These are phyloP conservation scores for Nigrograna mackinnonii DNA, from an alignment of 2,329 filamentous ascomycete species.

Conservation along the genomic window DNA sequence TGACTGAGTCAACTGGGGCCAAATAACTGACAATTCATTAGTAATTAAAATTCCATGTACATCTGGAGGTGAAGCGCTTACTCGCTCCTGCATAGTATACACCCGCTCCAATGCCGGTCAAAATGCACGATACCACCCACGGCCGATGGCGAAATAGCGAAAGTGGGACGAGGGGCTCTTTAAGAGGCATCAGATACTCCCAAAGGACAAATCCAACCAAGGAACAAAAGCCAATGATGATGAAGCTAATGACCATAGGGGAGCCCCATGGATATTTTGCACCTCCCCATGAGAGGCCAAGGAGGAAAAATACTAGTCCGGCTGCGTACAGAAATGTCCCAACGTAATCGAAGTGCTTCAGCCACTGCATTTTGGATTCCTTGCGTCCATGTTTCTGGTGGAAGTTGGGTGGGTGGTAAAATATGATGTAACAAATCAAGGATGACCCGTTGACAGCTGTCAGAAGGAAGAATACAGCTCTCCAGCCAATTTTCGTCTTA, in stretches of 20 bases:
- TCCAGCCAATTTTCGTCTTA: conserved; percentile 35
- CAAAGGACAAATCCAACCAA: not conserved
- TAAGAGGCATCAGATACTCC: too few species aligned
- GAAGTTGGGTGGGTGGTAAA: conserved; percentile 48
- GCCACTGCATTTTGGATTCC: not conserved
- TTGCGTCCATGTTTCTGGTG: conserved; percentile 34
- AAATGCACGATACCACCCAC: too few species aligned
- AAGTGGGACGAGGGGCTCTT: too few species aligned
- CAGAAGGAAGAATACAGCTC: conserved; percentile 54
- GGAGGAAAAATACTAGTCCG: not conserved
- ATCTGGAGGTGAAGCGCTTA: too few species aligned
- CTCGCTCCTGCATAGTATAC: too few species aligned
- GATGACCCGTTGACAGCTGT: conserved; percentile 42
- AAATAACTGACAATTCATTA: too few species aligned
- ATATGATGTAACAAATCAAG: conserved; percentile 51
- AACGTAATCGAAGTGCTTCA: conserved; percentile 2
- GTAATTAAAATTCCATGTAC: too few species aligned
- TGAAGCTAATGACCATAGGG: not conserved
- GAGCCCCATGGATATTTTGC: not conserved
- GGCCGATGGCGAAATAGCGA: too few species aligned
- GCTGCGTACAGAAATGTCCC: conserved; percentile 1
- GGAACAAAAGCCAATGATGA: not conserved
- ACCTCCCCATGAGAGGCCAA: not conserved
- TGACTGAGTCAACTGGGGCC: too few species aligned
- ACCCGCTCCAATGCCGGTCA: too few species aligned